Evolutionary conservation across 768 basidiomycete species (phyloP), one percentile per base, ranked within the genome.

Genomic region (Hygrophoropsis aurantiaca): DNA sequence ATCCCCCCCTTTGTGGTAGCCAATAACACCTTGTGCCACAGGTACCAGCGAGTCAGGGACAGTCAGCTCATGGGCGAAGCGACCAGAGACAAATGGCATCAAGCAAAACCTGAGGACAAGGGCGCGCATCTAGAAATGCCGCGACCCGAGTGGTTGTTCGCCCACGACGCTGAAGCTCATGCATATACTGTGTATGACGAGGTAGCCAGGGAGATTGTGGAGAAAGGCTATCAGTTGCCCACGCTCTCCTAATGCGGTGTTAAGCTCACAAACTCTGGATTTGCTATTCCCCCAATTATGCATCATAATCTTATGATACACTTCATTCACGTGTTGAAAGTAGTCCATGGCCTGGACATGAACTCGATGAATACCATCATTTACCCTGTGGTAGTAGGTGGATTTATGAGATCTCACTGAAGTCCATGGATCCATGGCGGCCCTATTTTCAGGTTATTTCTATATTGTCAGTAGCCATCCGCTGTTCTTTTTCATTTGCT

Each of bases 41-140:
- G 56, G 30, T 57, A 58, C 42, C 37, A 52, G 39, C 57, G 57
- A 24, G 57, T 56, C 18, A 46, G 55, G 6, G 15, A 40, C 20
- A 52, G 52, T n/a, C 57, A 58, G 44, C 46, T 54, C n/a, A 51
- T 52, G 15, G 57, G 57, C 7, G 55, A 58, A 47, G 51, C 45
- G 24, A 52, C 45, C n/a, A 48, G 57, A 18, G 51, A 58, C 46
- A 54, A 50, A 16, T 58, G 55, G 52, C 57, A 58, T 40, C 42
- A 51, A 25, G 47, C 54, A 25, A 49, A 42, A 40, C 45, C 44
- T 3, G 53, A 46, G n/a, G 52, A 44, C 23, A 40, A 41, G 16
- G 55, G 46, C 11, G 50, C 47, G 13, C 47, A 53, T 40, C 42
- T 58, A 16, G 44, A 48, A 23, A 49, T 58, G 13, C 48, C 57